phyloP scores from a whole-genome alignment of 805 yeast genomes.

The Wickerhamomyces queroliae region DNA sequence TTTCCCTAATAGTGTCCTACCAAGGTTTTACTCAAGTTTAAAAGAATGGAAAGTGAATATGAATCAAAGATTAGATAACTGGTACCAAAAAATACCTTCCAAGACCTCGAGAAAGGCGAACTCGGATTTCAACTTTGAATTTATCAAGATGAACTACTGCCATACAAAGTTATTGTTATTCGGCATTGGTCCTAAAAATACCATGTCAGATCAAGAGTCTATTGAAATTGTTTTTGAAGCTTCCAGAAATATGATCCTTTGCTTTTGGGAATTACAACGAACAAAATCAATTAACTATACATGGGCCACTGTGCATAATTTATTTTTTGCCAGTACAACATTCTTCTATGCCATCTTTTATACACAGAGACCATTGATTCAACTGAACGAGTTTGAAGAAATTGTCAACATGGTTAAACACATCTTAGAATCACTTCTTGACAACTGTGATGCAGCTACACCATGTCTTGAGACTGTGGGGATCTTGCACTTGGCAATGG shows the following conservation, averaged over 20 bases:
- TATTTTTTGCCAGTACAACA: conserved; percentile 86
- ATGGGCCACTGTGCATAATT: conserved; percentile 89
- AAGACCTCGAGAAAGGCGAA: conserved; percentile 54
- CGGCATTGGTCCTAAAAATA: conserved; percentile 72
- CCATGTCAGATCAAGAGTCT: conserved; percentile 47
- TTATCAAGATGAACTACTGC: conserved; percentile 69
- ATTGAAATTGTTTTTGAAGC: conserved; percentile 53
- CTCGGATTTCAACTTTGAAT: conserved; percentile 66
- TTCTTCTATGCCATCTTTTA: conserved; percentile 73
- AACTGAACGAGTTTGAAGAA: conserved; percentile 43
- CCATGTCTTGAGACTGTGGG: conserved; percentile 70
- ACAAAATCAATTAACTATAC: conserved; percentile 69
- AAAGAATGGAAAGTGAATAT: conserved; percentile 61
- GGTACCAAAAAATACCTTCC: conserved; percentile 55
- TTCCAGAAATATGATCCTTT: conserved; percentile 58
- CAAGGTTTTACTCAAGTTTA: conserved; percentile 49
- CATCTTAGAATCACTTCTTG: conserved; percentile 55
- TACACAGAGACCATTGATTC: conserved; percentile 45
- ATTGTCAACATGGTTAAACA: conserved; percentile 43
- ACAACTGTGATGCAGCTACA: conserved; percentile 73
- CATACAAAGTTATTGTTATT: conserved; percentile 68
- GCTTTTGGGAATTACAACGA: conserved; percentile 54
- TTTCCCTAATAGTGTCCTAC: conserved; percentile 61
- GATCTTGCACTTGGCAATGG: conserved; percentile 64
- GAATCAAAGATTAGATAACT: conserved; percentile 44